Evolutionary conservation across 441 rosid genomes (phyloP).

Genomic region (Viola pubescens): DNA sequence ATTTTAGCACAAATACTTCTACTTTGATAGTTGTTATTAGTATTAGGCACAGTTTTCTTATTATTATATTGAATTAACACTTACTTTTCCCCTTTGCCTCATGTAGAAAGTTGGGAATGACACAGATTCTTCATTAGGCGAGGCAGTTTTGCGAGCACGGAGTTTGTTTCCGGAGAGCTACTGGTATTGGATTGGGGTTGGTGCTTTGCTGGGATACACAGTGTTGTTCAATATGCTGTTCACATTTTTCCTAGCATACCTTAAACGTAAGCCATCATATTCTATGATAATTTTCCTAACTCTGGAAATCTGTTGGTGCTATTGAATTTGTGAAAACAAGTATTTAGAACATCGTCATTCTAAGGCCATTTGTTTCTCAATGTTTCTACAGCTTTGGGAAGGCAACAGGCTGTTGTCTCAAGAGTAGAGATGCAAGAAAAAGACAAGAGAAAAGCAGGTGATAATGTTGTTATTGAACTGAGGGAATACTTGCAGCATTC

Average conservation of each 20-base stretch:
- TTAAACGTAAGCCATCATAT: conserved; percentile 61
- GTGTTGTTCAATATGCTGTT: conserved; percentile 62
- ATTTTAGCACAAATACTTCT: neutral
- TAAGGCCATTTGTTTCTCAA: conserved; percentile 15
- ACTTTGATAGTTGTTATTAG: no score
- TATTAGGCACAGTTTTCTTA: no score
- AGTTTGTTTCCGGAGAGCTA: conserved; percentile 71
- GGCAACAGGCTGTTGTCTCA: conserved; percentile 76
- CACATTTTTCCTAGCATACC: conserved; percentile 62
- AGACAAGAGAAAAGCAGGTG: conserved; percentile 82
- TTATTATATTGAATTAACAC: no score
- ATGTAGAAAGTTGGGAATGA: conserved; percentile 51
- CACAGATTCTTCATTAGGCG: conserved; percentile 46
- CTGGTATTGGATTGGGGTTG: conserved; percentile 98
- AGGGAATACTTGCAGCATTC: conserved; percentile 81
- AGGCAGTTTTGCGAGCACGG: conserved; percentile 57
- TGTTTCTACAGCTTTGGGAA: conserved; percentile 55
- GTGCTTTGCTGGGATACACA: conserved; percentile 85
- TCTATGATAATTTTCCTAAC: conserved; percentile 8
- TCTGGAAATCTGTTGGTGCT: neutral
- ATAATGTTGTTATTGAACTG: conserved; percentile 57
- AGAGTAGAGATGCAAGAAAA: conserved; percentile 81
- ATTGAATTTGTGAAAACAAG: neutral
- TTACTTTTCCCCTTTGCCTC: conserved; percentile 13
- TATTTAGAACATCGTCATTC: neutral